A percentile compares a stretch with the other conserved stretches of the same genome.
Evolutionary conservation across 2,329 filamentous ascomycete genomes (phyloP).

Genomic region (Cercospora beticola): DNA sequence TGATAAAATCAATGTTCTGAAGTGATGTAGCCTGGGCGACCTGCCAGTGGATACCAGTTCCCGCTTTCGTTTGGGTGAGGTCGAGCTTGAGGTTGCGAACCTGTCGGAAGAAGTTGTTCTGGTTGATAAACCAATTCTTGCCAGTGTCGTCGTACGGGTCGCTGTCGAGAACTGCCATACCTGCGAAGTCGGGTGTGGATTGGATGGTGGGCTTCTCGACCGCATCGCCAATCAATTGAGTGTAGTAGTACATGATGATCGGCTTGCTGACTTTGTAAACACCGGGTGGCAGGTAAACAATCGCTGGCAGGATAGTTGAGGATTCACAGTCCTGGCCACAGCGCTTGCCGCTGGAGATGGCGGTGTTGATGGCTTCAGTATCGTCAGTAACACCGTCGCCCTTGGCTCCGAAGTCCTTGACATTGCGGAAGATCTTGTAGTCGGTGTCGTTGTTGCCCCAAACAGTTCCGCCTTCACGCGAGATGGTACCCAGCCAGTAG

Average conservation of each 20-base stretch:
- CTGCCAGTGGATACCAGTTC: slow-evolving; percentile 54
- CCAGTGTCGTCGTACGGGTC: slow-evolving; percentile 71
- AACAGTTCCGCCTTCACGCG: slow-evolving; percentile 57
- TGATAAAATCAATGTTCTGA: slow-evolving; percentile 62
- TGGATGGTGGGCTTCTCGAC: slow-evolving; percentile 65
- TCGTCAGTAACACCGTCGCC: slow-evolving; percentile 74
- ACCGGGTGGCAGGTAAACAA: slow-evolving; percentile 89
- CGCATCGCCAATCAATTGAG: slow-evolving; percentile 83
- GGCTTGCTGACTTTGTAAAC: slow-evolving; percentile 80
- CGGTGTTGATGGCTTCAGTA: slow-evolving; percentile 81
- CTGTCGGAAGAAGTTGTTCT: slow-evolving; percentile 58
- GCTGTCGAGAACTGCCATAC: slow-evolving; percentile 85
- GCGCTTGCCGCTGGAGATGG: slow-evolving; percentile 83
- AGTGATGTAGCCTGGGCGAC: slow-evolving; percentile 58
- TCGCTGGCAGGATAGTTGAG: slow-evolving; percentile 74
- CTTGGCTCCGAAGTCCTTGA: slow-evolving; percentile 44
- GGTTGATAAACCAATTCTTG: slow-evolving; percentile 53
- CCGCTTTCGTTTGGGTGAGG: slow-evolving; percentile 40
- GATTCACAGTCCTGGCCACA: slow-evolving; percentile 83
- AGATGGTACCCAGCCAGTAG: slow-evolving; percentile 30
- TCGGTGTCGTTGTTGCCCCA: slow-evolving; percentile 65
- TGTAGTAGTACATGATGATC: slow-evolving; percentile 86
- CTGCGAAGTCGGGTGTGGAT: slow-evolving; percentile 60
- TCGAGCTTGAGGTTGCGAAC: slow-evolving; percentile 57
- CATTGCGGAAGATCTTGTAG: slow-evolving; percentile 62